These are phyloP conservation scores for Cystofilobasidium capitatum DNA, from an alignment of 768 basidiomycete genomes.

Conservation along the genomic window DNA sequence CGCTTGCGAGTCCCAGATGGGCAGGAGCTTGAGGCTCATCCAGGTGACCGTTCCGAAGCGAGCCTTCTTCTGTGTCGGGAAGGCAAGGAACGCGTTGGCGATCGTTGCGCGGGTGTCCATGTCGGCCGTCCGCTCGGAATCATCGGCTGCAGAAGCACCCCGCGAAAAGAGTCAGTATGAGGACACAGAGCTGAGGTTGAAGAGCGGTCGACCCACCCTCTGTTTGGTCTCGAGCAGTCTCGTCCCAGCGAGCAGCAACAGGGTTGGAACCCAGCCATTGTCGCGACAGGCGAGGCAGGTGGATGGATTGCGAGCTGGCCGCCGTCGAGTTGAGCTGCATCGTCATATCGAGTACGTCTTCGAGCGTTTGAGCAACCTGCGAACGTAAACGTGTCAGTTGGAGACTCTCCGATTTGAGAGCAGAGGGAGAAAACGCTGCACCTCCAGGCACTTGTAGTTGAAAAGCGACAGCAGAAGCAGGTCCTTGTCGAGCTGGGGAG, in stretches of 20 bases:
- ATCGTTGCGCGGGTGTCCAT: not conserved
- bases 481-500: slow-evolving; percentile 16
- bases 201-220: not conserved
- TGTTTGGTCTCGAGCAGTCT: slow-evolving; percentile 11
- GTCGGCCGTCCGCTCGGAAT: not conserved
- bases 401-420: too few relatives aligned
- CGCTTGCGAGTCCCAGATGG: not conserved
- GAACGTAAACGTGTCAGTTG: too few relatives aligned
- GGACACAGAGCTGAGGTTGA: too few relatives aligned
- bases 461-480: slow-evolving; percentile 21
- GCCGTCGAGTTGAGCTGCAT: slow-evolving; percentile 5
- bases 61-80: not conserved
- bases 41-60: not conserved
- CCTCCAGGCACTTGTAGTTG: slow-evolving; percentile 13
- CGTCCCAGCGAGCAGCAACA: slow-evolving; percentile 19
- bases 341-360: not conserved
- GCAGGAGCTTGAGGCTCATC: not conserved
- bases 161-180: not conserved
- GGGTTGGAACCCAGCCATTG: slow-evolving; percentile 20
- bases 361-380: slow-evolving; percentile 16
- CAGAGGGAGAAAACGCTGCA: not conserved
- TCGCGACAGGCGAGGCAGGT: slow-evolving; percentile 8
- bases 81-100: not conserved
- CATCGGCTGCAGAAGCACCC: not conserved
- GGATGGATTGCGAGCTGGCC: not conserved